Percentiles rank a stretch among this genome's conserved stretches.
These are phyloP conservation scores for Multifurca ochricompacta DNA, from an alignment of 768 basidiomycete species.

Conservation along the genomic window DNA sequence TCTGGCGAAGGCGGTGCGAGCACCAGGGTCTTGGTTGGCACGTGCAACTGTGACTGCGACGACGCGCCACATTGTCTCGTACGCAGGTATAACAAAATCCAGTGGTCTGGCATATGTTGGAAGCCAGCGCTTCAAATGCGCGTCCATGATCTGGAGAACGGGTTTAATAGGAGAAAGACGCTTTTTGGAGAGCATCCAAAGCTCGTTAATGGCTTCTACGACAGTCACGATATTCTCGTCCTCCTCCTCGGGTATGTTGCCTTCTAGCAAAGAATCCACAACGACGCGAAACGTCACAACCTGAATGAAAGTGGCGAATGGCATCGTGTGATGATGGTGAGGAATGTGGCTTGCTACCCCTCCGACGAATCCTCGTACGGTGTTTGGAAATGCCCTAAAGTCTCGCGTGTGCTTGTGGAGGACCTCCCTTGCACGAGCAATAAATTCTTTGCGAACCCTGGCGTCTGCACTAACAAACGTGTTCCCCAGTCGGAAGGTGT, in stretches of 20 bases:
- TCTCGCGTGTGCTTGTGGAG: slow-evolving; percentile 23
- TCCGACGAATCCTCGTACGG: background rate
- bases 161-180: slow-evolving; percentile 26
- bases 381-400: background rate
- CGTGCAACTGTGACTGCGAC: slow-evolving; percentile 39
- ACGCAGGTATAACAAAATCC: slow-evolving; percentile 48
- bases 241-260: slow-evolving; percentile 8
- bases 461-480: slow-evolving; percentile 43
- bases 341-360: background rate
- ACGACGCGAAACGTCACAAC: background rate
- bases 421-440: slow-evolving; percentile 26
- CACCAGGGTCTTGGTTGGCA: slow-evolving; percentile 27
- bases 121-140: slow-evolving; percentile 35
- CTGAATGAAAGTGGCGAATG: slow-evolving; percentile 1
- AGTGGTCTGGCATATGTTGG: slow-evolving; percentile 36
- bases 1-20: slow-evolving; percentile 28
- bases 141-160: slow-evolving; percentile 30
- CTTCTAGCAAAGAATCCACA: background rate
- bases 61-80: slow-evolving; percentile 58
- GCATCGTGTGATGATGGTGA: background rate
- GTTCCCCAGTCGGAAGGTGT: slow-evolving; percentile 31
- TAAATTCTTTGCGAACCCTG: slow-evolving; percentile 32
- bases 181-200: slow-evolving; percentile 42
- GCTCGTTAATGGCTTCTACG: slow-evolving; percentile 35
- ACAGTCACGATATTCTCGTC: slow-evolving; percentile 22